Base-by-base conservation (phyloP, 352 stramenopile genomes). In the Phytophthora hybrid region DNA sequence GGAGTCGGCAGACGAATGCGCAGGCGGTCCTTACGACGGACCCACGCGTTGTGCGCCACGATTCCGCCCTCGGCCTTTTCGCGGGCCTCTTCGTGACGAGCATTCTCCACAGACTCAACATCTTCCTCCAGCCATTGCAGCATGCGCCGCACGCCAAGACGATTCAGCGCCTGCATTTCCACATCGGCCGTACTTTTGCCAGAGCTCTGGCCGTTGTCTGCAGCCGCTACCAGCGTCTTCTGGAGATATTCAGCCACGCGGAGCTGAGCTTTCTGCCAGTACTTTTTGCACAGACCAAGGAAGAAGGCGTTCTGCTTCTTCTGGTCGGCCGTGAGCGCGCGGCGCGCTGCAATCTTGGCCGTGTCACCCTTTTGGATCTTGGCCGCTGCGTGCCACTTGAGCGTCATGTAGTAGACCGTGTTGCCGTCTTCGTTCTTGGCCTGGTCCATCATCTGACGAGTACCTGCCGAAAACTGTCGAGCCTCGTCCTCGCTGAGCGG, bases 351-450 rank as follows among this genome's bases (percentile, higher is more conserved):
- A 39, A 96, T 95, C 72, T 95, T 96, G 44, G 89, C 89, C 9
- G 88, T 96, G 67, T 96, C 89, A 9, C 88, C 89, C 59, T 94
- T 94, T 47, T 95, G 88, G 9, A 84, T 83, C 71, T 96, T 96
- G 54, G 83, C 88, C 7, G 89, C 88, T 21, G 89, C 78, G 58
- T 93, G 89, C 87, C 89, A 96, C 74, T 96, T 96, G 61, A 96
- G 80, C 26, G 89, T 93, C 85, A 96, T 92, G 68, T 78, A 93
- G 69, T 86, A 92, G 19, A 74, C 81, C 51, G 81, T 84, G 31
- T 29, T 62, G 23, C 82, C 85, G 49, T 91, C 77, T 61, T 77
- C 66, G 6, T 54, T 69, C 53, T 75, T 77, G 14, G 69, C 70
- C 41, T 84, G 80, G 56, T 96, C 89, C 89, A 96, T 96, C 85